Evolutionary conservation across 495 filamentous ascomycete genomes (phyloP).

Genomic region (Penicillium mononematosum): DNA sequence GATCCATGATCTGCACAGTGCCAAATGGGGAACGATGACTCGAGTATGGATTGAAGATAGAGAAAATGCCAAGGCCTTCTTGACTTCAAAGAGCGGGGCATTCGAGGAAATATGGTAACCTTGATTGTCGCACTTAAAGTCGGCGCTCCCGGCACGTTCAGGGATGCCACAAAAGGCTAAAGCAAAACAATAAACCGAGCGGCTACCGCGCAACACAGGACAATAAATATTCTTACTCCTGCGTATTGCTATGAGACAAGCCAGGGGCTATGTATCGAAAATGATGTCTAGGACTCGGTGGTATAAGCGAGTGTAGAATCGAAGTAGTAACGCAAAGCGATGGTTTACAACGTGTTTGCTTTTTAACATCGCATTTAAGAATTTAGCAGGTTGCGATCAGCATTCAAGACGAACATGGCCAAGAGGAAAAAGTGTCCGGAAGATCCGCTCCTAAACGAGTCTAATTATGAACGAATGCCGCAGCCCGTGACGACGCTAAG

Average conservation of each 20-base stretch:
- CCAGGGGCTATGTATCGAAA: not conserved
- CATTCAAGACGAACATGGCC: slow-evolving; percentile 18
- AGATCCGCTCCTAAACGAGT: slow-evolving; percentile 3
- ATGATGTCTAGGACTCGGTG: not conserved
- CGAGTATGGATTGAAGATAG: slow-evolving; percentile 4
- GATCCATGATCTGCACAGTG: slow-evolving; percentile 16
- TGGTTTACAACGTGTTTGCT: slow-evolving; percentile 20
- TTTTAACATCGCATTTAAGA: slow-evolving; percentile 10
- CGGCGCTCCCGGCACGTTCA: slow-evolving; percentile 9
- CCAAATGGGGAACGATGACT: slow-evolving; percentile 6
- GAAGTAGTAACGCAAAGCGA: not conserved
- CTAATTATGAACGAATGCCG: slow-evolving; percentile 18
- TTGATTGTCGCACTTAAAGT: slow-evolving; percentile 3
- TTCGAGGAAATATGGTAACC: slow-evolving; percentile 5
- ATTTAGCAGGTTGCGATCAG: slow-evolving; percentile 23
- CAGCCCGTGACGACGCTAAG: slow-evolving; percentile 8
- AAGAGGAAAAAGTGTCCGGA: slow-evolving; percentile 11
- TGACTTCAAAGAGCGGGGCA: slow-evolving; percentile 9
- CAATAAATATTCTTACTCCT: not conserved
- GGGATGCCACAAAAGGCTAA: slow-evolving; percentile 10
- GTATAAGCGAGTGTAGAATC: slow-evolving; percentile 2
- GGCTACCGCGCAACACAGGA: slow-evolving; percentile 22
- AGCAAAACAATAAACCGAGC: slow-evolving; percentile 7
- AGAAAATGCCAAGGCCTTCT: not conserved
- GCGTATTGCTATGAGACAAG: not conserved